Conservation (phyloP, 2,329 filamentous ascomycete species). For the Ampelomyces quisqualis region DNA sequence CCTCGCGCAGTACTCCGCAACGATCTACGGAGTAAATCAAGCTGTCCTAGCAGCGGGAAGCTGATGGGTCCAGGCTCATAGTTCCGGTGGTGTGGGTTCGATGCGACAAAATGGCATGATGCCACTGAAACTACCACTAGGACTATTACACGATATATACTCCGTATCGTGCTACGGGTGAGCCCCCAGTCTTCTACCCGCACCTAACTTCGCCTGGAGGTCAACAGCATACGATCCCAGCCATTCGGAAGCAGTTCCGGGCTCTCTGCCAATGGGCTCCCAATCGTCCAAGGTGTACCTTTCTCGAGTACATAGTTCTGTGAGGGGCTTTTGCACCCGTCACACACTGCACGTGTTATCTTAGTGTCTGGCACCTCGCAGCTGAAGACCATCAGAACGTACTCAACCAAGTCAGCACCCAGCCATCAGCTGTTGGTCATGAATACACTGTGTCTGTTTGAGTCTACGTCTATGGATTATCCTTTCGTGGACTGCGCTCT, state of each 20-base stretch:
- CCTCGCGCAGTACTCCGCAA: not conserved
- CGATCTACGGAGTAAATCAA: not conserved
- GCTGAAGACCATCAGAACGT: too few species aligned
- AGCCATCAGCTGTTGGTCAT: too few species aligned
- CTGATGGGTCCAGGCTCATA: not conserved
- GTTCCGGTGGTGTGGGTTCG: too few species aligned
- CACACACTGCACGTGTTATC: too few species aligned
- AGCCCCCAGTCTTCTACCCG: too few species aligned
- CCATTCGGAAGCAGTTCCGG: not conserved
- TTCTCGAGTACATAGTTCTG: not conserved
- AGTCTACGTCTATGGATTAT: too few species aligned
- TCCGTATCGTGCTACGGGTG: not conserved
- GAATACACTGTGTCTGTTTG: too few species aligned
- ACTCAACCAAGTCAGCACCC: too few species aligned
- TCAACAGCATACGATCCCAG: not conserved
- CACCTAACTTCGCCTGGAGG: not conserved
- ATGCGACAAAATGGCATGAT: too few species aligned
- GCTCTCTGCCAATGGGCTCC: not conserved
- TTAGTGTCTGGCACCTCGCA: not conserved
- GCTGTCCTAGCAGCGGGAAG: not conserved
- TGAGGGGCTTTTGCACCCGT: not conserved
- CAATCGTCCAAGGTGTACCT: too few species aligned
- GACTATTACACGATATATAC: not conserved
- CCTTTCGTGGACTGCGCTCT: too few species aligned
- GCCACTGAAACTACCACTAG: not conserved